Percentiles rank a stretch among this genome's conserved stretches.
phyloP scores from a whole-genome alignment of 345 rosid genomes.

The Schrenkiella parvula region DNA sequence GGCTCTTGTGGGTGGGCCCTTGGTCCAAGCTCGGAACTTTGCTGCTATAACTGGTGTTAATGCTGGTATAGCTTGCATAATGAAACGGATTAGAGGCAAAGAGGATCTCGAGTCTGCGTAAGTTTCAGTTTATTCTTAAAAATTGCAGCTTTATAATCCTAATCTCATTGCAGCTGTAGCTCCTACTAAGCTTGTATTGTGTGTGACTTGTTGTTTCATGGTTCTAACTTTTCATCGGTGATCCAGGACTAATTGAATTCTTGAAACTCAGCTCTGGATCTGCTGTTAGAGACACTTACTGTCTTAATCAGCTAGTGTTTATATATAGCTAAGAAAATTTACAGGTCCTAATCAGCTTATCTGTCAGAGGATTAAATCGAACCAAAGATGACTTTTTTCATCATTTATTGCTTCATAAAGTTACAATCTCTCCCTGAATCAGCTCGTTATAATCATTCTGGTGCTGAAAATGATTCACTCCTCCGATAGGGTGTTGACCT shows the following conservation, averaged over 20 bases:
- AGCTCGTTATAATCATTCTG: not conserved
- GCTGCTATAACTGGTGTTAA: conserved; percentile 92
- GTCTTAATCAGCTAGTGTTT: not conserved
- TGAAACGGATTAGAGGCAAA: conserved; percentile 92
- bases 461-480: not conserved
- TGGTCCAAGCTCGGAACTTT: conserved; percentile 92
- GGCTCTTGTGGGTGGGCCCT: conserved; percentile 89
- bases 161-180: not conserved
- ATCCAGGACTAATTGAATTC: not conserved
- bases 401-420: not conserved
- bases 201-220: conserved; percentile 7
- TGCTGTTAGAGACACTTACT: not conserved
- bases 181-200: not conserved
- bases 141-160: not conserved
- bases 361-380: not conserved
- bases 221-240: not conserved
- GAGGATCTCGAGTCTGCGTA: conserved; percentile 93
- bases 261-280: not conserved
- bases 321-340: not conserved
- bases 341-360: not conserved
- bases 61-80: conserved; percentile 78
- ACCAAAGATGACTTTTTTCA: not conserved
- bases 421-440: not conserved
- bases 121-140: not conserved
- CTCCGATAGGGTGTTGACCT: not conserved